Percentiles rank a stretch among this genome's conserved stretches.
phyloP scores from a whole-genome alignment of 768 basidiomycete genomes.

The Termitomyces eurrhizus region DNA sequence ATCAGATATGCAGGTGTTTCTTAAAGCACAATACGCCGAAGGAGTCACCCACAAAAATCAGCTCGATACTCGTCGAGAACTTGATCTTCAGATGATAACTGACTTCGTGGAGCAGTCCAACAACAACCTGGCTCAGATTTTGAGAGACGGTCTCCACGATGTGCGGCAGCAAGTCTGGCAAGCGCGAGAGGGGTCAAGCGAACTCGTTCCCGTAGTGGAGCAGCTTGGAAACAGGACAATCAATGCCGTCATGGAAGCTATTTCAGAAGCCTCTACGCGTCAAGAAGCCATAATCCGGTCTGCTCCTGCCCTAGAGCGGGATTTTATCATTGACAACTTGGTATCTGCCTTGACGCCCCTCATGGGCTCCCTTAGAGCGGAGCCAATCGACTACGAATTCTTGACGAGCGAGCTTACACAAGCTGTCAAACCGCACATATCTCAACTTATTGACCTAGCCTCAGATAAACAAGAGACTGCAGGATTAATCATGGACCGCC shows the following conservation, averaged over 20 bases:
- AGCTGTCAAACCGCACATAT: conserved; percentile 85
- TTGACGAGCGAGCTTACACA: conserved; percentile 74
- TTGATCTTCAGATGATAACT: conserved; percentile 75
- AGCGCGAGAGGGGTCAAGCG: conserved; percentile 23
- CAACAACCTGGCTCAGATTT: conserved; percentile 47
- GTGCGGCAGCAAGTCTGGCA: conserved; percentile 40
- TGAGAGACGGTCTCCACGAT: conserved; percentile 59
- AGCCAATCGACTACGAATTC: conserved; percentile 74
- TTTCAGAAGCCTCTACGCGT: conserved; percentile 52
- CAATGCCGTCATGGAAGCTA: conserved; percentile 55
- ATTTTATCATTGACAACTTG: conserved; percentile 59
- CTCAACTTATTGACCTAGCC: conserved; percentile 84
- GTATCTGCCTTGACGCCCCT: conserved; percentile 55
- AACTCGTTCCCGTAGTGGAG: conserved; percentile 48
- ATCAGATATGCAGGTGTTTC: conserved; percentile 60
- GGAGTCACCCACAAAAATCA: conserved; percentile 55
- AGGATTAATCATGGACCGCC: conserved; percentile 68
- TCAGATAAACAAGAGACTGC: conserved; percentile 90
- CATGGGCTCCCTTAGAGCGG: conserved; percentile 55
- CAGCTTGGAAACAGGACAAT: conserved; percentile 54
- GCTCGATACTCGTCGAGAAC: conserved; percentile 69
- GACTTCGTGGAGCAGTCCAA: conserved; percentile 67
- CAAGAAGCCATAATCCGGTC: conserved; percentile 49
- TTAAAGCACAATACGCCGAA: conserved; percentile 65
- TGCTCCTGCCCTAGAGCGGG: conserved; percentile 49